Percentiles rank a stretch among this genome's conserved stretches.
Conservation (phyloP, 192 early-diverging fungal genomes). For the Linnemannia schmuckeri region DNA sequence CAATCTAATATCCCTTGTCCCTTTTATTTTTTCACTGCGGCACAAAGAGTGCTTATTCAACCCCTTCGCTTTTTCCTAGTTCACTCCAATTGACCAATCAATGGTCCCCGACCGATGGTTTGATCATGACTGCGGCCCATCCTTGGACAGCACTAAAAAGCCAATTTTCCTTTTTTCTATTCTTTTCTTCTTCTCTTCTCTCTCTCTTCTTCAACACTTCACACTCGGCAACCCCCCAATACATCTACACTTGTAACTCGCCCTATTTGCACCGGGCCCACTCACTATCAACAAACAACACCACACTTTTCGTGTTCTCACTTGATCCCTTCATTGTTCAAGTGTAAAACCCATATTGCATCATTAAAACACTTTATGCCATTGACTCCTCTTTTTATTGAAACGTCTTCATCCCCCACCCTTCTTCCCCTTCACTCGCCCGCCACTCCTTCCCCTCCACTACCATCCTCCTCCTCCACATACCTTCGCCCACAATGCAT, state of each 20-base stretch:
- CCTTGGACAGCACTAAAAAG: not conserved
- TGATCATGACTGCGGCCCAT: not conserved
- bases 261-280: not conserved
- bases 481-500: conserved; percentile 3
- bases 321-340: not conserved
- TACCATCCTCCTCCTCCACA: not conserved
- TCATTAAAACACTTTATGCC: conserved; percentile 3
- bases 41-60: not conserved
- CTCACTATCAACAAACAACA: not conserved
- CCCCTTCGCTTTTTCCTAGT: not conserved
- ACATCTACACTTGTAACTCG: not conserved
- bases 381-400: not conserved
- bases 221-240: not conserved
- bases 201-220: not conserved
- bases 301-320: not conserved
- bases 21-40: not conserved
- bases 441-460: not conserved
- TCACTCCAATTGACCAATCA: not conserved
- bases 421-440: not conserved
- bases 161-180: not conserved
- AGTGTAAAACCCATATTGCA: not conserved
- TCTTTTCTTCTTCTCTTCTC: not conserved
- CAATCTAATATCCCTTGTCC: not conserved
- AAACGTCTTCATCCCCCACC: too few species aligned
- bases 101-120: not conserved